Evolutionary conservation across 1,284 basidiomycete genomes (phyloP).

Genomic region (Sanghuangporus weigelae): DNA sequence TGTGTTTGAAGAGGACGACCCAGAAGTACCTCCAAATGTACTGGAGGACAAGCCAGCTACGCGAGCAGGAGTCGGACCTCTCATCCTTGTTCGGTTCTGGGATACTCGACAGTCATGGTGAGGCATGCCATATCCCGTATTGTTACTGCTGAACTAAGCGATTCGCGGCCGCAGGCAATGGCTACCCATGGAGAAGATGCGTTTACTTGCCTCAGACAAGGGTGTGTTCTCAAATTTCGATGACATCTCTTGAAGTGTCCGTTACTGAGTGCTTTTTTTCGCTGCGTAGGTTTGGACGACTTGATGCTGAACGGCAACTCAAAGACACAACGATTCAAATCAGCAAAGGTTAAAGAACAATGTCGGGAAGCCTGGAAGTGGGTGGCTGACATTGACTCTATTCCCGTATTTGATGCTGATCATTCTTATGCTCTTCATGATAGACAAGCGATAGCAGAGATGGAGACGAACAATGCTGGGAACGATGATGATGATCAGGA

Average conservation of each 20-base stretch:
- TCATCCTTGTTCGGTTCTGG: conserved; percentile 64
- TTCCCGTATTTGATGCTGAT: not conserved
- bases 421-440: not conserved
- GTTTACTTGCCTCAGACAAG: conserved; percentile 51
- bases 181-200: conserved; percentile 43
- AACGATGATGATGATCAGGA: not conserved
- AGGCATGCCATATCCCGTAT: not conserved
- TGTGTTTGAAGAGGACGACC: conserved; percentile 47
- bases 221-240: conserved; percentile 33
- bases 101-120: conserved; percentile 59
- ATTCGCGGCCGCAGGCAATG: conserved; percentile 40
- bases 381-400: conserved; percentile 24
- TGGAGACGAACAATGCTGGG: conserved; percentile 7
- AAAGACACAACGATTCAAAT: conserved; percentile 46
- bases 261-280: not conserved
- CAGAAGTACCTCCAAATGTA: conserved; percentile 46
- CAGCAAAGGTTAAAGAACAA: conserved; percentile 34
- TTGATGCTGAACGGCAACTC: conserved; percentile 40
- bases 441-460: conserved; percentile 11
- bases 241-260: not conserved
- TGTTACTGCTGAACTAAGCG: not conserved
- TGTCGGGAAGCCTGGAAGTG: conserved; percentile 47
- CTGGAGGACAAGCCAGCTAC: conserved; percentile 31
- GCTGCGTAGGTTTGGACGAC: conserved; percentile 41
- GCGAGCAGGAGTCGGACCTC: conserved; percentile 30